A percentile compares a stretch with the other conserved stretches of the same genome.
These are phyloP conservation scores for Paramecium bursaria DNA, from an alignment of 73 alveolate genomes.

Conservation along the genomic window DNA sequence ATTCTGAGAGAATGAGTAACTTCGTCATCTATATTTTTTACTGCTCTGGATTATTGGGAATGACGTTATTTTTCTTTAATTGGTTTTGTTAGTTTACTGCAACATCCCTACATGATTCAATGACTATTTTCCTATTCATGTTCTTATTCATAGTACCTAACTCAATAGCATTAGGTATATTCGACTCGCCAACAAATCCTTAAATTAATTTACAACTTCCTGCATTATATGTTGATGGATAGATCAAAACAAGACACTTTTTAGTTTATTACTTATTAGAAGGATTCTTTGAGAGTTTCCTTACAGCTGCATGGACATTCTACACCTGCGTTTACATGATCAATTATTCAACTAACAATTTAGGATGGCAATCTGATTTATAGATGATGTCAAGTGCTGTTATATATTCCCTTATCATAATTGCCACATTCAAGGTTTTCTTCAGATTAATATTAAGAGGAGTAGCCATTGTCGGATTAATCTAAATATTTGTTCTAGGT, in stretches of 20 bases:
- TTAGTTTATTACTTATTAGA: constrained; percentile 35
- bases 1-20: constrained; percentile 28
- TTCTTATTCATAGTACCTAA: constrained; percentile 39
- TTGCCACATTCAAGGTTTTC: constrained; percentile 8
- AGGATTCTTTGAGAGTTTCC: constrained; percentile 51
- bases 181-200: constrained; percentile 16
- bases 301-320: constrained; percentile 48
- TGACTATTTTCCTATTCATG: constrained; percentile 54
- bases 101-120: constrained; percentile 64
- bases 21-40: constrained; percentile 60
- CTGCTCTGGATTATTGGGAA: constrained; percentile 47
- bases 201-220: constrained; percentile 20
- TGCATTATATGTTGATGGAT: constrained; percentile 58
- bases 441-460: neutral
- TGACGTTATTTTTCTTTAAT: constrained; percentile 64
- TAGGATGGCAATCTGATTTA: constrained; percentile 2
- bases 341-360: constrained; percentile 27
- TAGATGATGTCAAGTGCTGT: constrained; percentile 37
- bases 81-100: constrained; percentile 68
- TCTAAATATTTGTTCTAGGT: neutral
- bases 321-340: constrained; percentile 59
- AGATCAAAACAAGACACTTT: constrained; percentile 53
- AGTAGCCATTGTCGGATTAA: neutral
- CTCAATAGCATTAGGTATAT: constrained; percentile 47
- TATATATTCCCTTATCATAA: constrained; percentile 12